phyloP scores from a whole-genome alignment of 371 early-diverging fungal genomes.

The Polyrhizophydium stewartii region DNA sequence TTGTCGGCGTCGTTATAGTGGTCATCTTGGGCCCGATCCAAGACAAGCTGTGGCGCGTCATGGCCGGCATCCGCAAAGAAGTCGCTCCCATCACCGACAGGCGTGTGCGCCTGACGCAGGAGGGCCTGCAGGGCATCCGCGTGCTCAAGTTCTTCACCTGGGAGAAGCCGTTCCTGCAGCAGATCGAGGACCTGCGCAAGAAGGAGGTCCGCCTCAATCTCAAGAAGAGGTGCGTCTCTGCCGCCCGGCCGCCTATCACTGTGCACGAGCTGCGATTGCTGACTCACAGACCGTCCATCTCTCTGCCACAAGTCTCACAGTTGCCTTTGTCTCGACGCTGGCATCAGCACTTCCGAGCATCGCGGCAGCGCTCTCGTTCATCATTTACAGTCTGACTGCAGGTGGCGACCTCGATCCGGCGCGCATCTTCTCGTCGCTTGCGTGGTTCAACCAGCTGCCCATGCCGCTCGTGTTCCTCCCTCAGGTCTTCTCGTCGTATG shows the following conservation, averaged over 20 bases:
- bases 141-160: neutral
- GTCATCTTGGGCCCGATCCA: conserved; percentile 31
- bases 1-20: conserved; percentile 50
- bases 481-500: neutral
- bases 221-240: neutral
- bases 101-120: neutral
- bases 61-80: conserved; percentile 22
- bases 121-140: neutral
- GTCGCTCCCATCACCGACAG: conserved; percentile 31
- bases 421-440: conserved; percentile 13
- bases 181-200: conserved; percentile 7
- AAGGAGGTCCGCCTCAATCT: conserved; percentile 11
- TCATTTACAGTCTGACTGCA: neutral
- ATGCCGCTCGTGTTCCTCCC: conserved; percentile 9
- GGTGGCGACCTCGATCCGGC: conserved; percentile 4
- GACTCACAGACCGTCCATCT: no score
- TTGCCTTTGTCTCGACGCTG: conserved; percentile 4
- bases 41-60: conserved; percentile 11
- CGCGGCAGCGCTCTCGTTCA: conserved; percentile 2
- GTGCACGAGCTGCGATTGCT: no score
- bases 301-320: neutral
- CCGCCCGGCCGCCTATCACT: neutral
- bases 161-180: neutral
- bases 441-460: conserved; percentile 10
- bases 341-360: conserved; percentile 1